These are phyloP conservation scores for Aciculoconidium aculeatum DNA, from an alignment of 805 yeast species.

Conservation along the genomic window DNA sequence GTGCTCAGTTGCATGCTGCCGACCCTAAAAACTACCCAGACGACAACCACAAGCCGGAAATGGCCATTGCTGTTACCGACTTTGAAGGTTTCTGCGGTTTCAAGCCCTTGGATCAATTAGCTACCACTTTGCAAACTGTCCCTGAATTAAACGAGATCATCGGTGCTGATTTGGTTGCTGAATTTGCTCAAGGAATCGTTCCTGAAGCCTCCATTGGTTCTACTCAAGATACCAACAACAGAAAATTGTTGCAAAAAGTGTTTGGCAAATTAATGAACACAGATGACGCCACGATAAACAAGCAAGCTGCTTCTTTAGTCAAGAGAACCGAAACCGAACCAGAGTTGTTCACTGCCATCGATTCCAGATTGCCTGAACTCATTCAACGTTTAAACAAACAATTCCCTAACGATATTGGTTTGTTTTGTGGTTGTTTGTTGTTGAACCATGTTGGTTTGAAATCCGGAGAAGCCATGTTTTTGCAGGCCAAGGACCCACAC, in stretches of 20 bases:
- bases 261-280: constrained; percentile 85
- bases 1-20: constrained; percentile 60
- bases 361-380: constrained; percentile 57
- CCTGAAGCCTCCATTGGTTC: constrained; percentile 43
- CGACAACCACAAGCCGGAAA: constrained; percentile 98
- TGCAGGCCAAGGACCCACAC: constrained; percentile 96
- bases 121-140: constrained; percentile 57
- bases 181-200: constrained; percentile 47
- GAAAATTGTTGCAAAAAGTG: constrained; percentile 62
- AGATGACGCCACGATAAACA: constrained; percentile 49
- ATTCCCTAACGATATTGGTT: constrained; percentile 90
- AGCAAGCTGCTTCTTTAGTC: constrained; percentile 60
- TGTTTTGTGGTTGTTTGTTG: constrained; percentile 91
- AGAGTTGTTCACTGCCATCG: constrained; percentile 44
- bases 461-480: constrained; percentile 93
- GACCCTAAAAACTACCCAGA: constrained; percentile 97
- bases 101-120: constrained; percentile 79
- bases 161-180: constrained; percentile 51
- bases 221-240: constrained; percentile 51
- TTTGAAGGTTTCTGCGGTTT: constrained; percentile 99
- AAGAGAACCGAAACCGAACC: constrained; percentile 57
- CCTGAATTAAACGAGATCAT: constrained; percentile 75
- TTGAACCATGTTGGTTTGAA: constrained; percentile 79
- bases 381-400: constrained; percentile 75
- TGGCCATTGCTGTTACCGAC: constrained; percentile 95